Conservation (phyloP, 345 rosid species). For the Brassica nigra region DNA sequence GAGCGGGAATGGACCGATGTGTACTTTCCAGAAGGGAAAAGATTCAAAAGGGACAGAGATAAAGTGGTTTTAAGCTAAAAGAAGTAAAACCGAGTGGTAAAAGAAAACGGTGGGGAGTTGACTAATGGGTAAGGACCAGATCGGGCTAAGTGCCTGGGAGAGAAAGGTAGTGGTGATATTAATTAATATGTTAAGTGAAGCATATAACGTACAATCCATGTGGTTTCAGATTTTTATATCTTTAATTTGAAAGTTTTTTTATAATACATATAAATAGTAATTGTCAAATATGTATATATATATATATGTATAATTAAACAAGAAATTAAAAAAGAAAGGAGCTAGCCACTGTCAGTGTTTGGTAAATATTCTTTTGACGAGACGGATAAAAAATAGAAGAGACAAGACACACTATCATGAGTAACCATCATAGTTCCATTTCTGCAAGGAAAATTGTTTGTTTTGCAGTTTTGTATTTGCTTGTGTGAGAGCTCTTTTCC, state of each 20-base stretch:
- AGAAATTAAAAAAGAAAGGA: background rate
- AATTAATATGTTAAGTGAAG: background rate
- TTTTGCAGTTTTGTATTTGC: background rate
- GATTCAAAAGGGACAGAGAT: too few species aligned
- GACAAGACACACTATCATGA: constrained; percentile 29
- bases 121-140: too few species aligned
- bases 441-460: background rate
- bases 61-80: too few species aligned
- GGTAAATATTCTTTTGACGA: background rate
- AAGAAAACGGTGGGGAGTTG: too few species aligned
- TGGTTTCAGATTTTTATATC: background rate
- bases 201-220: constrained; percentile 10
- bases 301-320: background rate
- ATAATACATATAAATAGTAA: too few species aligned
- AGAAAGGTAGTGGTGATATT: too few species aligned
- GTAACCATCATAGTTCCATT: constrained; percentile 31
- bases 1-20: too few species aligned
- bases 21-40: too few species aligned
- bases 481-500: constrained; percentile 4
- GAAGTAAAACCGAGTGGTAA: too few species aligned
- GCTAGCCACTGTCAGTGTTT: constrained; percentile 20
- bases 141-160: too few species aligned
- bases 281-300: background rate
- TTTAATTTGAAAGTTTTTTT: background rate
- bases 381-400: constrained; percentile 18